Conservation (phyloP, 2,329 filamentous ascomycete genomes). For the Bretziella fagacearum region DNA sequence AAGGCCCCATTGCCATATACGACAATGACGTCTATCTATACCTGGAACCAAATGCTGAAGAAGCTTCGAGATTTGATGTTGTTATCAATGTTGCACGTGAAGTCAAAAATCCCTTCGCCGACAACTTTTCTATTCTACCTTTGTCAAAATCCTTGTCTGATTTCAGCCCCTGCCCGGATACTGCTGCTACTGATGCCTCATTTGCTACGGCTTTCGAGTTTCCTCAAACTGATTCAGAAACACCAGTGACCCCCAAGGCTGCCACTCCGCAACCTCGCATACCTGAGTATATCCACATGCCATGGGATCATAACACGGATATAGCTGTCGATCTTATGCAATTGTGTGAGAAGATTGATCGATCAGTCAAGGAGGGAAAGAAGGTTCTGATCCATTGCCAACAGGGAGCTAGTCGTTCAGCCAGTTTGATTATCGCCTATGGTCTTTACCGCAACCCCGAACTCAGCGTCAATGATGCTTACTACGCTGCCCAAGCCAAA, state of each 20-base stretch:
- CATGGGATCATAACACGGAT: conserved; percentile 79
- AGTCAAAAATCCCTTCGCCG: conserved; percentile 55
- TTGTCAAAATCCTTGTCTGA: background rate
- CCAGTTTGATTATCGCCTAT: conserved; percentile 73
- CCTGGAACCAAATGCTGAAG: conserved; percentile 60
- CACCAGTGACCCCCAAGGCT: conserved; percentile 41
- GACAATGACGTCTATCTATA: conserved; percentile 64
- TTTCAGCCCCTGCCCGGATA: conserved; percentile 33
- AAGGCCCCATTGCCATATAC: conserved; percentile 69
- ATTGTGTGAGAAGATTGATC: conserved; percentile 61
- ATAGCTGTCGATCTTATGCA: conserved; percentile 61
- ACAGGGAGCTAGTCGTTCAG: conserved; percentile 70
- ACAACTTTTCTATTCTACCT: background rate
- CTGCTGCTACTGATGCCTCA: conserved; percentile 38
- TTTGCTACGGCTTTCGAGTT: conserved; percentile 21
- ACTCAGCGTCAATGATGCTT: conserved; percentile 66
- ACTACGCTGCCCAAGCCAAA: conserved; percentile 61
- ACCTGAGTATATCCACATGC: conserved; percentile 74
- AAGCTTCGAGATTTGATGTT: conserved; percentile 62
- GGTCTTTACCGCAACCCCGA: conserved; percentile 64
- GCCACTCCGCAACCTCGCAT: conserved; percentile 25
- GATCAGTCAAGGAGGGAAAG: conserved; percentile 54
- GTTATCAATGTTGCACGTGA: conserved; percentile 75
- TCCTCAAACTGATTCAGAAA: conserved; percentile 19
- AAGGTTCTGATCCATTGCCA: conserved; percentile 72